Percentiles rank a stretch among this genome's conserved stretches.
phyloP scores from a whole-genome alignment of 164 flowering plant genomes.

The Vitis vinifera region ASM3070453v1 NC_081822.1:32184501-32185000 shows the following conservation, averaged over 20 bases:
- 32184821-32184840: too few species aligned
- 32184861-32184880: too few species aligned
- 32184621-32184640: constrained; percentile 85
- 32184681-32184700: background rate
- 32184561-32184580: constrained; percentile 84
- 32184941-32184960: too few species aligned
- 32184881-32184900: too few species aligned
- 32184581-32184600: constrained; percentile 90
- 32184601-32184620: constrained; percentile 81
- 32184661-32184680: background rate
- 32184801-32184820: too few species aligned
- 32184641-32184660: constrained; percentile 57
- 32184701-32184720: background rate
- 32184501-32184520: constrained; percentile 77
- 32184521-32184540: constrained; percentile 75
- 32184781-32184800: too few species aligned
- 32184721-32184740: background rate
- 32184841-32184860: too few species aligned
- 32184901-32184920: too few species aligned
- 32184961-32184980: too few species aligned
- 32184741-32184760: background rate
- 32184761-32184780: too few species aligned
- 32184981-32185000: too few species aligned
- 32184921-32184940: too few species aligned
- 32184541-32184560: constrained; percentile 73